Conservation (phyloP, 805 yeast species). For the Myxozyma udenii region DNA sequence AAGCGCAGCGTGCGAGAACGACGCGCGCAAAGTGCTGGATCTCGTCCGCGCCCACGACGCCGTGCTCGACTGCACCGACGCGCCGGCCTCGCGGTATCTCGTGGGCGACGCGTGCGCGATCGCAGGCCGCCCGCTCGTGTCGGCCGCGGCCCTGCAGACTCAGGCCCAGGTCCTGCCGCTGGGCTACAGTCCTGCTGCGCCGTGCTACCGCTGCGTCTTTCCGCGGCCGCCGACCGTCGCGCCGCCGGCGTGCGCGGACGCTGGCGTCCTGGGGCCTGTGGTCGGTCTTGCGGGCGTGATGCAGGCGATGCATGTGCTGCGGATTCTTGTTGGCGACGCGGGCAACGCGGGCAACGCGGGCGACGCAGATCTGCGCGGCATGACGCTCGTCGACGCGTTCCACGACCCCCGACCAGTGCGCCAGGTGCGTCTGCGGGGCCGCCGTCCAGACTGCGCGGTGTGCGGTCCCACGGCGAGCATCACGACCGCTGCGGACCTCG, state of each 20-base stretch:
- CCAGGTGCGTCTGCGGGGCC: slow-evolving; percentile 73
- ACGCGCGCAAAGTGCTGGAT: slow-evolving; percentile 49
- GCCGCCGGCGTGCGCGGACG: slow-evolving; percentile 75
- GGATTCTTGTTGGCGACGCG: slow-evolving; percentile 57
- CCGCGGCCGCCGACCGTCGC: slow-evolving; percentile 87
- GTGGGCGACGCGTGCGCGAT: slow-evolving; percentile 77
- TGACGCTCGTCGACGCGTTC: slow-evolving; percentile 61
- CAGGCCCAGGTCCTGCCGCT: slow-evolving; percentile 87
- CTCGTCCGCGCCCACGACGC: slow-evolving; percentile 66
- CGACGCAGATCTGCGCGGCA: slow-evolving; percentile 52
- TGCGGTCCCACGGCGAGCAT: slow-evolving; percentile 54
- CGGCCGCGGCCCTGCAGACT: slow-evolving; percentile 87
- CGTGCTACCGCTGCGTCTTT: slow-evolving; percentile 92
- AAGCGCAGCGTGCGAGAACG: slow-evolving; percentile 40
- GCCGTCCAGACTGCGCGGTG: slow-evolving; percentile 56
- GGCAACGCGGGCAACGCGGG: slow-evolving; percentile 45
- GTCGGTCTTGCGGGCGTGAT: slow-evolving; percentile 85
- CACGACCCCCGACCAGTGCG: slow-evolving; percentile 51
- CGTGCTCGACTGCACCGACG: slow-evolving; percentile 90
- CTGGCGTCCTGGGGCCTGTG: slow-evolving; percentile 94
- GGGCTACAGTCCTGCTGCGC: slow-evolving; percentile 64
- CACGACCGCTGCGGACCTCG: slow-evolving; percentile 19
- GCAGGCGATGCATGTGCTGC: slow-evolving; percentile 86
- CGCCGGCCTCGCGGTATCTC: slow-evolving; percentile 81
- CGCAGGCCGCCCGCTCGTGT: slow-evolving; percentile 55